Evolutionary conservation across 2,329 filamentous ascomycete species (phyloP).

Genomic region (Aspergillus sclerotialis): DNA sequence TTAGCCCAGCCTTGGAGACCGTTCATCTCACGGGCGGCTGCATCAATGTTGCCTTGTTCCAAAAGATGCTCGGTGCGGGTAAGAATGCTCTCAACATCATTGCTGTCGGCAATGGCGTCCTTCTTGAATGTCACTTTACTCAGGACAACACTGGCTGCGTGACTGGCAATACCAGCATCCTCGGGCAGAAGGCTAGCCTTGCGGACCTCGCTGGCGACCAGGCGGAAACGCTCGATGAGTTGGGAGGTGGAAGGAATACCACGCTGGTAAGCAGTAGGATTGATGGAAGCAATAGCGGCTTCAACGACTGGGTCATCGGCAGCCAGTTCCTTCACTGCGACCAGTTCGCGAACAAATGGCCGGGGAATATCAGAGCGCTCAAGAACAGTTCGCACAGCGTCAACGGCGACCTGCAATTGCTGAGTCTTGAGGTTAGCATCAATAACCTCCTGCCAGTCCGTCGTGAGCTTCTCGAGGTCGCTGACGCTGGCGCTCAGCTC

Average conservation of each 20-base stretch:
- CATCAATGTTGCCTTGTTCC: slow-evolving; percentile 88
- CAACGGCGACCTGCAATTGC: slow-evolving; percentile 91
- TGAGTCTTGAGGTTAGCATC: slow-evolving; percentile 89
- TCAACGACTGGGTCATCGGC: slow-evolving; percentile 77
- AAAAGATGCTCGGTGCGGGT: slow-evolving; percentile 82
- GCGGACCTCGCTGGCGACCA: slow-evolving; percentile 83
- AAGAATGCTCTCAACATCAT: slow-evolving; percentile 90
- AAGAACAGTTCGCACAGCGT: slow-evolving; percentile 79
- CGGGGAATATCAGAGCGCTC: slow-evolving; percentile 66
- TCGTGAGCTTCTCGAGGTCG: slow-evolving; percentile 80
- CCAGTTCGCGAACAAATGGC: slow-evolving; percentile 87
- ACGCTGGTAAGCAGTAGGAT: slow-evolving; percentile 85
- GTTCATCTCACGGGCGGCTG: slow-evolving; percentile 92
- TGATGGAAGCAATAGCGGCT: slow-evolving; percentile 93
- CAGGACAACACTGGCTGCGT: slow-evolving; percentile 81
- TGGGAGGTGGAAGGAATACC: slow-evolving; percentile 78
- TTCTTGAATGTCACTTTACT: slow-evolving; percentile 97
- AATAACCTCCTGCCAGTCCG: slow-evolving; percentile 83
- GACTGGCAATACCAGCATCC: slow-evolving; percentile 87
- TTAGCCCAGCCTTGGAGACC: slow-evolving; percentile 88
- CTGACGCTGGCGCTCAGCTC: slow-evolving; percentile 70
- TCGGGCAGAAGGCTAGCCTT: slow-evolving; percentile 91
- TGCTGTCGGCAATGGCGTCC: slow-evolving; percentile 70
- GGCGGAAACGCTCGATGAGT: slow-evolving; percentile 91
- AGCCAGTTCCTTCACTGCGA: slow-evolving; percentile 89